These are phyloP conservation scores for Agastache rugosa DNA, from an alignment of 257 asterid genomes.

Conservation along the genomic window DNA sequence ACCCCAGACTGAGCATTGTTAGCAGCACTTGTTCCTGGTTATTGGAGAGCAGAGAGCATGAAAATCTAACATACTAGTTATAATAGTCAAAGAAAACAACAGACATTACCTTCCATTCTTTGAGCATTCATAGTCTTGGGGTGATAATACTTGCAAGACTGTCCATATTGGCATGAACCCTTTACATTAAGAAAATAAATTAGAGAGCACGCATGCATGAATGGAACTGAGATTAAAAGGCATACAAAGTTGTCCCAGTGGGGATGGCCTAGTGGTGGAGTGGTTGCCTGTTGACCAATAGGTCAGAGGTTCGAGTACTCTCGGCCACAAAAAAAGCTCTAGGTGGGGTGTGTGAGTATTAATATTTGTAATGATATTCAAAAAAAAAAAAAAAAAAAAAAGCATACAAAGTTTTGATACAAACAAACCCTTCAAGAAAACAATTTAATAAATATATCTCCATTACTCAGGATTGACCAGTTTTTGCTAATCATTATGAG, in stretches of 20 bases:
- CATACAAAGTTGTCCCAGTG: background rate
- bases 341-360: too few relatives aligned
- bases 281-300: too few relatives aligned
- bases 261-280: too few relatives aligned
- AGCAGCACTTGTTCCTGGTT: conserved; percentile 40
- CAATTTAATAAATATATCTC: background rate
- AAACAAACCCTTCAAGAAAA: background rate
- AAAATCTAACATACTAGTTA: background rate
- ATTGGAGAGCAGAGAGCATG: conserved; percentile 31
- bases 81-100: conserved; percentile 15
- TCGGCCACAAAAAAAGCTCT: too few relatives aligned
- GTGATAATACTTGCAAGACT: conserved; percentile 85
- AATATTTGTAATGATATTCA: too few relatives aligned
- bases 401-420: background rate
- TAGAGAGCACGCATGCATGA: conserved; percentile 14
- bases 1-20: conserved; percentile 41
- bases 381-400: too few relatives aligned
- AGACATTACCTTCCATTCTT: conserved; percentile 54
- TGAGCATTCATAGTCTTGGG: conserved; percentile 54
- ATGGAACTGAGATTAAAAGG: background rate
- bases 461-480: background rate
- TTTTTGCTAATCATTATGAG: background rate
- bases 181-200: conserved; percentile 30
- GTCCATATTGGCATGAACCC: conserved; percentile 93
- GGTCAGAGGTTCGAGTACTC: too few relatives aligned